phyloP scores from a whole-genome alignment of 495 filamentous ascomycete genomes.

The Aspergillus sclerotioniger region DNA sequence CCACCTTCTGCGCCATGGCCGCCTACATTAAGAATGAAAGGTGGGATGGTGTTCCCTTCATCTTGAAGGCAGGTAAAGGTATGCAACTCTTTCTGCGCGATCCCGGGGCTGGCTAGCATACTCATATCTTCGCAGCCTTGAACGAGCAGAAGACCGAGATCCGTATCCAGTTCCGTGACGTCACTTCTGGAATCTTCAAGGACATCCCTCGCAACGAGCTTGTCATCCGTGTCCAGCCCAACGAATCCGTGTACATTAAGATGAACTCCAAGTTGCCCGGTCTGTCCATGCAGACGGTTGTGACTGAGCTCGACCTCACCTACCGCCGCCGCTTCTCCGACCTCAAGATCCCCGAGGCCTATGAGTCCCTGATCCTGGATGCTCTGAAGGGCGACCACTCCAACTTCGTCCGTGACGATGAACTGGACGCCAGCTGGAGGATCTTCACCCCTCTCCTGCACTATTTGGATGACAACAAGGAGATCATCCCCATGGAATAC shows the following conservation, averaged over 20 bases:
- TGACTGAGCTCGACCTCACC: slow-evolving; percentile 97
- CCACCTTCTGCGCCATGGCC: slow-evolving; percentile 96
- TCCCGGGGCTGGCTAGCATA: not conserved
- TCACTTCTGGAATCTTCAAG: slow-evolving; percentile 99
- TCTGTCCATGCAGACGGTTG: slow-evolving; percentile 98
- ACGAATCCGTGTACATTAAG: slow-evolving; percentile 99
- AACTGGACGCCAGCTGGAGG: slow-evolving; percentile 97
- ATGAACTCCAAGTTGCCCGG: slow-evolving; percentile 99
- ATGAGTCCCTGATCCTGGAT: slow-evolving; percentile 96
- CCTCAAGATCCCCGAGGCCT: slow-evolving; percentile 98
- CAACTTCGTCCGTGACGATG: slow-evolving; percentile 99
- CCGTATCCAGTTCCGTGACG: slow-evolving; percentile 98
- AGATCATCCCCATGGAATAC: slow-evolving; percentile 99
- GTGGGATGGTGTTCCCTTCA: slow-evolving; percentile 99
- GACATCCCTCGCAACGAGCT: slow-evolving; percentile 99
- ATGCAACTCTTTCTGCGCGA: slow-evolving; percentile 12
- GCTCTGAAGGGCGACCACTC: slow-evolving; percentile 99
- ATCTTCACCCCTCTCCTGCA: slow-evolving; percentile 97
- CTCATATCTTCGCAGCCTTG: slow-evolving; percentile 54
- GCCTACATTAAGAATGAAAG: slow-evolving; percentile 99
- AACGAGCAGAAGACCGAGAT: slow-evolving; percentile 99
- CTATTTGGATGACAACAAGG: slow-evolving; percentile 97
- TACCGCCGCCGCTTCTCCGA: slow-evolving; percentile 98
- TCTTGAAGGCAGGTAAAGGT: slow-evolving; percentile 97
- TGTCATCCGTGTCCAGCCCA: slow-evolving; percentile 98